Base-by-base conservation (phyloP, 2,329 filamentous ascomycete species). In the Clathrospora elynae region DNA sequence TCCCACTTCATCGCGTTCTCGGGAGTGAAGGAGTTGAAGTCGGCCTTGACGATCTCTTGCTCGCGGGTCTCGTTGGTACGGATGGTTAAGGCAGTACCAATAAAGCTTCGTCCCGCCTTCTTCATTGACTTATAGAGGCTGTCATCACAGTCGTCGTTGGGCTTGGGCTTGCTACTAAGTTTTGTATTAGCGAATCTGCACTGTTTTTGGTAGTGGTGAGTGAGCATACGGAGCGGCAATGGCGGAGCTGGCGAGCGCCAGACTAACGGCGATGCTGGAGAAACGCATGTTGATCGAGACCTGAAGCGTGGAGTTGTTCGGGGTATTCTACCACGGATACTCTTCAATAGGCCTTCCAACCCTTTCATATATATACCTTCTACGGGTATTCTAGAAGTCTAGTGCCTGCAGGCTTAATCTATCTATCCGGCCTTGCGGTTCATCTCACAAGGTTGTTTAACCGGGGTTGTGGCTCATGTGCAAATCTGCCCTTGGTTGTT, bases 1-100 rank as follows among this genome's bases (percentile, higher is more conserved):
- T 72, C 68, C 64, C 68, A 73, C 51, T 73, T 60, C 50, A 54
- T 50, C 9, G 51, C 38, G 26, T 55, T 56, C 23, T 59, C 57
- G 2, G 53, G 55, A 2, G 57, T 62, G 35, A 63, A 57, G 10
- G 61, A 57, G 48, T 63, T 64, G 57, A 64, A 64, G n/a, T 64
- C 55, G 28, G 57, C 49, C 18, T 55, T 45, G 20, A 64, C 50
- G 31, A 63, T 59, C 29, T 57, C 46, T n/a, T 42, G 33, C 46
- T 64, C 61, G 18, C 46, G 46, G 19, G 53, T 36, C 42, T 62
- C 58, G 19, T 64, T 45, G 11, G n/a, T n/a, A n/a, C 58, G 57
- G 20, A 64, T 45, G 2, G 60, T 64, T 12, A 63, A 31, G 10
- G 61, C 59, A 3, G 60, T 61, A 10, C 61, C 61, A 10, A 61